Percentiles rank a stretch among this genome's conserved stretches.
Evolutionary conservation across 345 rosid species (phyloP).

Genomic region (Lumnitzera littorea): DNA sequence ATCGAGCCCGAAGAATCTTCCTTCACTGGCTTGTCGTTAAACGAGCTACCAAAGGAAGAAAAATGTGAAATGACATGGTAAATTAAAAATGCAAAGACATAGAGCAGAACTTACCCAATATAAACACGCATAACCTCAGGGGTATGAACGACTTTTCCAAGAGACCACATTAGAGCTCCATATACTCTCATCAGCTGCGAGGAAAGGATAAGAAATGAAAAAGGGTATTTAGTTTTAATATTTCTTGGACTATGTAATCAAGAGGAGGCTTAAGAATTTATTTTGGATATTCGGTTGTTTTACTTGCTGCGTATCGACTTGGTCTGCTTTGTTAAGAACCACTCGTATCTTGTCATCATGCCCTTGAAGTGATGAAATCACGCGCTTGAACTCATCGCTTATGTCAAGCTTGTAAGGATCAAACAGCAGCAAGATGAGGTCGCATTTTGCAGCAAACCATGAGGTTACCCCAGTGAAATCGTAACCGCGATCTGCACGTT

Average conservation of each 20-base stretch:
- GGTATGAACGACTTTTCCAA: slow-evolving; percentile 89
- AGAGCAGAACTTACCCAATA: slow-evolving; percentile 61
- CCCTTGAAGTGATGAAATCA: slow-evolving; percentile 84
- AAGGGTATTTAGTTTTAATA: too few species aligned
- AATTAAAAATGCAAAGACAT: too few species aligned
- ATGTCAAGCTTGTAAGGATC: slow-evolving; percentile 96
- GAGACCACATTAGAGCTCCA: slow-evolving; percentile 99
- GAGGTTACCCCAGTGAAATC: slow-evolving; percentile 92
- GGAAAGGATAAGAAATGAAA: not conserved
- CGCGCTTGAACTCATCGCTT: slow-evolving; percentile 97
- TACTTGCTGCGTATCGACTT: slow-evolving; percentile 91
- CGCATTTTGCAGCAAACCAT: slow-evolving; percentile 98
- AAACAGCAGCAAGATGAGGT: slow-evolving; percentile 88
- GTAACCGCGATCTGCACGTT: slow-evolving; percentile 76
- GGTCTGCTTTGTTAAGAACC: slow-evolving; percentile 94
- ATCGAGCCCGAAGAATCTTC: slow-evolving; percentile 69
- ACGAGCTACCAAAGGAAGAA: slow-evolving; percentile 44
- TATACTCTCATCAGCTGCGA: slow-evolving; percentile 94
- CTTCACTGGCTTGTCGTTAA: slow-evolving; percentile 85
- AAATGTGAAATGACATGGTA: not conserved
- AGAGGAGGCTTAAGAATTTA: too few species aligned
- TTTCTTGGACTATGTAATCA: too few species aligned
- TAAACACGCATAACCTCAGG: slow-evolving; percentile 94
- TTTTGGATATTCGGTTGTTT: slow-evolving; percentile 5
- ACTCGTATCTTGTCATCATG: slow-evolving; percentile 96